Evolutionary conservation across 352 stramenopile species (phyloP), one percentile per base, ranked within the genome.

Genomic region (Phytophthora pisi): DNA sequence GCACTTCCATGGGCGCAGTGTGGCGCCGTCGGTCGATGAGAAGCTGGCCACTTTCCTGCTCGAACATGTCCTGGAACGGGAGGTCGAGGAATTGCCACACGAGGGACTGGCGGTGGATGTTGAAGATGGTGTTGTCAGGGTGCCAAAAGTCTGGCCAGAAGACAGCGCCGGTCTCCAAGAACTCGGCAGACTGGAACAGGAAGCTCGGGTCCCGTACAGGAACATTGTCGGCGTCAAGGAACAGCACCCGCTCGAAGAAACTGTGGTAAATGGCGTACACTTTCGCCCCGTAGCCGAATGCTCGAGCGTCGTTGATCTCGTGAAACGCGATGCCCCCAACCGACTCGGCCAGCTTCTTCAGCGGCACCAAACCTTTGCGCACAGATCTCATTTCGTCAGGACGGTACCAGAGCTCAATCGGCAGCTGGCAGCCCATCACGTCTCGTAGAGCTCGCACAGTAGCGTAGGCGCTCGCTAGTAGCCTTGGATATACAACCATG

Each of bases 81-180:
- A 87, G 9, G 10, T 57, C 74, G 0, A 90, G 64, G 26, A 88
- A 58, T 47, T 85, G 60, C 81, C 81, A 90, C 16, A 90, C 59
- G 5, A 93, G 66, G 13, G 77, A 88, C 16, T 74, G 64, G 26
- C 60, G 34, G 50, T 88, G 81, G 64, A 92, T 78, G 52, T 86
- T 86, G 75, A 91, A 92, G 31, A 89, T 88, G 50, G 83, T 90
- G 52, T 82, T 77, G n/a, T 67, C 56, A 10, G 79, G 72, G 40
- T 83, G 75, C 79, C 82, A 90, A 64, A 90, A 88, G 56, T 90
- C 80, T 0, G 79, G 82, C 82, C 82, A 90, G 42, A 89, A 90
- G 20, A 88, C 45, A 13, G 82, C 78, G 4, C 79, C 82, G 0
- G 62, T 76, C 9, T 70, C 54, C 3, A 61, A 38, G 42, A 84